These are phyloP conservation scores for Mortierella sp. DNA, from an alignment of 371 early-diverging fungal genomes.

Conservation along the genomic window DNA sequence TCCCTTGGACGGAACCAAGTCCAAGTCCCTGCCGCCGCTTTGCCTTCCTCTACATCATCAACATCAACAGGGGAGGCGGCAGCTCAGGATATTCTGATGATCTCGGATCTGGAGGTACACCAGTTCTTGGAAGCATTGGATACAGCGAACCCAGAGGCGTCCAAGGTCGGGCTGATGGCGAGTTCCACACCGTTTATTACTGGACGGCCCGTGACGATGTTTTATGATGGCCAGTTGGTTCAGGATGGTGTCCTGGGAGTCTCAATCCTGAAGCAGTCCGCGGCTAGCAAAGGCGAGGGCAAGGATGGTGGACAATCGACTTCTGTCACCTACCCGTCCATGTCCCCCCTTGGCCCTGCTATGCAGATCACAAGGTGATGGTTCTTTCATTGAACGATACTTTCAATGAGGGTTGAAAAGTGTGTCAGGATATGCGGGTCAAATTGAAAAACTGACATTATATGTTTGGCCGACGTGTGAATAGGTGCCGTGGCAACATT, in stretches of 20 bases:
- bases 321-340: conserved; percentile 56
- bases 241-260: conserved; percentile 76
- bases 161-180: conserved; percentile 73
- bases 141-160: conserved; percentile 61
- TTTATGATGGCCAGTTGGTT: conserved; percentile 63
- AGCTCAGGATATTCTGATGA: conserved; percentile 58
- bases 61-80: not conserved
- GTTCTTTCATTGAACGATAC: not conserved
- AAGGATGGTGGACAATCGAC: not conserved
- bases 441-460: not conserved
- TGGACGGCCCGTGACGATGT: conserved; percentile 72
- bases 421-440: not conserved
- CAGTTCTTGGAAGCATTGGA: conserved; percentile 69
- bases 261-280: conserved; percentile 46
- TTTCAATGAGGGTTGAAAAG: not conserved
- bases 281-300: not conserved
- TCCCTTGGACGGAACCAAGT: conserved; percentile 43
- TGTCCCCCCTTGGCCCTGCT: conserved; percentile 66
- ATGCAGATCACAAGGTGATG: conserved; percentile 70
- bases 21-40: conserved; percentile 25
- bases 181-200: conserved; percentile 82
- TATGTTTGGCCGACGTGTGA: not conserved
- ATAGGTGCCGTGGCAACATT: conserved; percentile 79
- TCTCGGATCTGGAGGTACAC: conserved; percentile 77
- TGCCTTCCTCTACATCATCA: conserved; percentile 21